Percentiles rank a stretch among this genome's conserved stretches.
phyloP scores from a whole-genome alignment of 1,139 yeast species.

The Saccharomycopsis phalli region DNA sequence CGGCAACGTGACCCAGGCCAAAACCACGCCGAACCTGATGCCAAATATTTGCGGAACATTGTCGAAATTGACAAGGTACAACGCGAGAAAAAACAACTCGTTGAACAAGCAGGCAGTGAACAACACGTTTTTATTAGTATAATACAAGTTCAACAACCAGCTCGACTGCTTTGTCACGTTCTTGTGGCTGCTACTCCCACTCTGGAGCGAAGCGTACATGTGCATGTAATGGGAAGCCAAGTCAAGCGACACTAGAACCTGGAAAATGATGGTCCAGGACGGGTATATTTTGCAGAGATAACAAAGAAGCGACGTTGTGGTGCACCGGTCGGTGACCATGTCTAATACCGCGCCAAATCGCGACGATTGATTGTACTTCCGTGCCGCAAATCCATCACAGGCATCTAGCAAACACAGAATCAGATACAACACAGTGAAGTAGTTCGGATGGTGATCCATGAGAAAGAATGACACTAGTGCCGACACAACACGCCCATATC shows the following conservation, averaged over 20 bases:
- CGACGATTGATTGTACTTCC: slow-evolving; percentile 82
- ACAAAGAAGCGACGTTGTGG: slow-evolving; percentile 85
- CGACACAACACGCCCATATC: slow-evolving; percentile 73
- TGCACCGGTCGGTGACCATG: slow-evolving; percentile 98
- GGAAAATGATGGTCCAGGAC: slow-evolving; percentile 57
- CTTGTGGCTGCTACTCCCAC: slow-evolving; percentile 81
- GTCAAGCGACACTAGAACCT: slow-evolving; percentile 76
- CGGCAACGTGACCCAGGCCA: slow-evolving; percentile 65
- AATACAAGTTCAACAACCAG: slow-evolving; percentile 71
- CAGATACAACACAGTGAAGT: slow-evolving; percentile 70
- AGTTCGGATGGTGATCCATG: slow-evolving; percentile 77
- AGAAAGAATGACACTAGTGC: slow-evolving; percentile 71
- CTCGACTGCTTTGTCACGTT: slow-evolving; percentile 65
- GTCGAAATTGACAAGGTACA: slow-evolving; percentile 63
- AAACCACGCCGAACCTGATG: slow-evolving; percentile 57
- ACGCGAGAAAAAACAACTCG: slow-evolving; percentile 85
- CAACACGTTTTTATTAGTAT: slow-evolving; percentile 74
- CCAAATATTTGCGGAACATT: slow-evolving; percentile 28
- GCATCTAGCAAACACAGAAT: slow-evolving; percentile 92
- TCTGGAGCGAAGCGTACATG: slow-evolving; percentile 87
- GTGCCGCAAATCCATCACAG: slow-evolving; percentile 92
- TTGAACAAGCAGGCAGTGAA: slow-evolving; percentile 87
- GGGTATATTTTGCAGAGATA: slow-evolving; percentile 62
- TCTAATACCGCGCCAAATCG: slow-evolving; percentile 94
- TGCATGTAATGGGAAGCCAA: slow-evolving; percentile 96